Evolutionary conservation across 108 stramenopile species (phyloP).

Genomic region (Nannochloropsis salina): DNA sequence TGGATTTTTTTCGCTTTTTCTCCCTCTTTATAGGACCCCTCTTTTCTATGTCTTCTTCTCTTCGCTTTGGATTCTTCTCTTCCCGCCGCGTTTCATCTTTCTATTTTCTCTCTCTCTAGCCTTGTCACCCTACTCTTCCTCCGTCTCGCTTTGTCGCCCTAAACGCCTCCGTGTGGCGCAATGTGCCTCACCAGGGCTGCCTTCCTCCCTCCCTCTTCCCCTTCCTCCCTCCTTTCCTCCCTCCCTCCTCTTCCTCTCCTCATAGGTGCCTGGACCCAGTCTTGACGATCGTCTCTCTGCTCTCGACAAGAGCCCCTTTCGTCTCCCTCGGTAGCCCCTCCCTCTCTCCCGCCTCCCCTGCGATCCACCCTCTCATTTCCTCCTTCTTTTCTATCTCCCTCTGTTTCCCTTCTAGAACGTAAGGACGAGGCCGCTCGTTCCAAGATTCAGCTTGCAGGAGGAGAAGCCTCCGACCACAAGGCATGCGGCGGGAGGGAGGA

Average conservation of each 20-base stretch:
- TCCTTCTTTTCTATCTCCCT: not conserved
- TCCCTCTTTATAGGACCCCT: too few species aligned
- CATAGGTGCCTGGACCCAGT: not conserved
- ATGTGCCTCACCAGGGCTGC: too few species aligned
- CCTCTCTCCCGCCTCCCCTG: not conserved
- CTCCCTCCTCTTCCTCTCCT: too few species aligned
- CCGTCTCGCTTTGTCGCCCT: not conserved
- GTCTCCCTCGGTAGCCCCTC: not conserved
- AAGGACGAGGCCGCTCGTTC: not conserved
- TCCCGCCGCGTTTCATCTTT: too few species aligned
- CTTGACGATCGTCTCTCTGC: not conserved
- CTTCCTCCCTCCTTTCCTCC: not conserved
- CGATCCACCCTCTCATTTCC: not conserved
- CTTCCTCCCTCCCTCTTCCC: not conserved
- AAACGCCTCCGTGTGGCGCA: not conserved
- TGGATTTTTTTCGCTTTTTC: too few species aligned
- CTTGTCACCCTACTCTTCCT: not conserved
- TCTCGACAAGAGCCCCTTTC: not conserved
- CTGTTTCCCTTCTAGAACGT: not conserved
- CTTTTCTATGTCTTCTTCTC: too few species aligned
- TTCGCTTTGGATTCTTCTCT: too few species aligned
- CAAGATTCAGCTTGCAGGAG: not conserved
- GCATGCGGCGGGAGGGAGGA: too few species aligned
- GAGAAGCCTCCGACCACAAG: not conserved
- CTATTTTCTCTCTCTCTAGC: too few species aligned